These are phyloP conservation scores for Liriodendron chinense DNA, from an alignment of 164 flowering plant genomes.

Conservation along the genomic window DNA sequence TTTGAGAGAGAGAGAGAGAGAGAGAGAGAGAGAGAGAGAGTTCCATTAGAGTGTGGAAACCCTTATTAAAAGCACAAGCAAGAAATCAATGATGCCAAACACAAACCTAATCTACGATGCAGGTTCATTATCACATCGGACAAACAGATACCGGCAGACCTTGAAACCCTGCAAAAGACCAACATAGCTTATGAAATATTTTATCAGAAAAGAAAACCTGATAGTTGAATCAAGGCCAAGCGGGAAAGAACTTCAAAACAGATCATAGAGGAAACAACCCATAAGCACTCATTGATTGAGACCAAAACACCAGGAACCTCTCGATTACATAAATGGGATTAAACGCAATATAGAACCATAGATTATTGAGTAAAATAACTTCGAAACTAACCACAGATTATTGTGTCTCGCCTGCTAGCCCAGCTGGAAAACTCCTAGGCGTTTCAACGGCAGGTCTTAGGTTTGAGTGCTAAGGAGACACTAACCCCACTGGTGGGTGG, in stretches of 20 bases:
- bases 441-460: no score
- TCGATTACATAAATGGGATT: background rate
- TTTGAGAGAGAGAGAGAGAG: background rate
- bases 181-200: constrained; percentile 4
- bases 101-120: constrained; percentile 93
- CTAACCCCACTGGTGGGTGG: no score
- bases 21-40: no score
- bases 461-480: no score
- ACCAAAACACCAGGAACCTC: no score
- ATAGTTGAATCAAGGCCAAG: background rate
- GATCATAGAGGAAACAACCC: background rate
- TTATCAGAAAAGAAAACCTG: background rate
- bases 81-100: background rate
- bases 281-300: background rate
- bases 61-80: background rate
- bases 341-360: background rate
- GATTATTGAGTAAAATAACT: no score
- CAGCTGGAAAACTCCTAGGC: no score
- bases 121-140: constrained; percentile 89
- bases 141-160: constrained; percentile 84
- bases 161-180: constrained; percentile 48
- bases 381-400: background rate
- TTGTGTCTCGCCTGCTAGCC: no score
- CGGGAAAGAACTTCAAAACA: background rate
- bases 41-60: background rate